Base-by-base conservation (phyloP, 495 filamentous ascomycete genomes). In the Xanthoparmelia taractica region DNA sequence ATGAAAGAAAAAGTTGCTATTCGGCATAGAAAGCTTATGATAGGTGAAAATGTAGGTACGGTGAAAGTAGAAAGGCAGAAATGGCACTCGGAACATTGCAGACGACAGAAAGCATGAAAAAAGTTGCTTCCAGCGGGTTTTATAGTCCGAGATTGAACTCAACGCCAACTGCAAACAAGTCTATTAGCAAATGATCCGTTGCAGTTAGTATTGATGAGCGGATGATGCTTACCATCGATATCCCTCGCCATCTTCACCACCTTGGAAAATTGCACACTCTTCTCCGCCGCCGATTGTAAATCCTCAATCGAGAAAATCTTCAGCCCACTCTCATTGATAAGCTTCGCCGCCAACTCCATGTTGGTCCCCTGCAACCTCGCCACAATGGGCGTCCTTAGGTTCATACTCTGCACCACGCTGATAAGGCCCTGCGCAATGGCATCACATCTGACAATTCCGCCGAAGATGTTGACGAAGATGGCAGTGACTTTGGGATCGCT, bases 221-320 rank as follows among this genome's bases (percentile, higher is more conserved):
- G 10, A 23, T 36, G 27, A 29, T 58, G 58, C 57, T 67, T 58
- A 67, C 65, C 93, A 72, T 98, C 94, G 73, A 97, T 96, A 71
- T 97, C 94, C 67, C 94, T 89, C 72, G 92, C 92, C 90, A 96
- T 89, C 85, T 97, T 97, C 68, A 98, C 95, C 57, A 98, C 89
- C 83, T 96, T 97, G 63, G 91, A 96, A 74, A 98, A 92, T 78
- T 98, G 94, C 71, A 98, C 94, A 2, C 91, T 87, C 82, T 96
- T 97, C 84, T 98, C 95, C 62, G 94, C 94, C 57, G 94, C 95
- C 73, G 76, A 93, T 79, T 97, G 95, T 67, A 98, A 84, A 79
- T 98, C 95, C 72, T 98, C 94, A 66, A 98, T 97, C 60, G 89
- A 95, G 83, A 98, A 98, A 78, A 98, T 98, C 87, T 97, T 98